Conservation (phyloP, 805 yeast species). For the Candida ficus region DNA sequence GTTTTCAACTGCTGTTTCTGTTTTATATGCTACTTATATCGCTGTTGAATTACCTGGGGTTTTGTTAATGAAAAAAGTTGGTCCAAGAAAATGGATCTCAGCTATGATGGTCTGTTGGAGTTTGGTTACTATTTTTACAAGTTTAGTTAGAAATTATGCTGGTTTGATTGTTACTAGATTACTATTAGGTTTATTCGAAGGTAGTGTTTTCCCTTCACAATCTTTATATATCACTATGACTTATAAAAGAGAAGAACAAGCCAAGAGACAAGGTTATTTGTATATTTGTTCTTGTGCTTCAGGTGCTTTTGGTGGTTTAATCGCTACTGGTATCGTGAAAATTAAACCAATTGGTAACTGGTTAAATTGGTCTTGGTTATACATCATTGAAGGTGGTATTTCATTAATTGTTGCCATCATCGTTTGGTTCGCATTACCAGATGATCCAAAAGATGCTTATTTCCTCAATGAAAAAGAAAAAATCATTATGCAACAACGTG, state of each 20-base stretch:
- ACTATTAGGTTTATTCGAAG: conserved; percentile 40
- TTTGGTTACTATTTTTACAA: conserved; percentile 29
- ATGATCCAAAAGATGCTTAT: conserved; percentile 26
- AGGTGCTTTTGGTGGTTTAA: conserved; percentile 41
- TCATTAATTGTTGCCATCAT: conserved; percentile 25
- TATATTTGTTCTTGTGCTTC: conserved; percentile 39
- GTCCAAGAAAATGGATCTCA: conserved; percentile 1
- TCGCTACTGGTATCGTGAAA: conserved; percentile 31
- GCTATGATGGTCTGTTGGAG: conserved; percentile 6
- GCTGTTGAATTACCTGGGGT: conserved; percentile 7
- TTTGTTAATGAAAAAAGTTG: conserved; percentile 3
- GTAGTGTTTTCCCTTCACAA: conserved; percentile 36
- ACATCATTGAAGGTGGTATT: conserved; percentile 34
- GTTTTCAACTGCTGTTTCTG: conserved; percentile 30
- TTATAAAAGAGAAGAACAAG: conserved; percentile 33
- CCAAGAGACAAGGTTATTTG: conserved; percentile 33
- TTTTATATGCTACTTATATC: conserved; percentile 35
- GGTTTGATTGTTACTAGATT: conserved; percentile 34
- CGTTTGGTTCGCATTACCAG: conserved; percentile 29
- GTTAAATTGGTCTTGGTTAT: conserved; percentile 36
- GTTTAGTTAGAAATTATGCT: conserved; percentile 29
- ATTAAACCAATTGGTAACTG: conserved; percentile 24
- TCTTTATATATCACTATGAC: conserved; percentile 31
- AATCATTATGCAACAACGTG: conserved; percentile 23
- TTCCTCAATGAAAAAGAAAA: conserved; percentile 29